A percentile compares a stretch with the other conserved stretches of the same genome.
Evolutionary conservation across 352 stramenopile genomes (phyloP).

Genomic region (Phytophthora kernoviae): DNA sequence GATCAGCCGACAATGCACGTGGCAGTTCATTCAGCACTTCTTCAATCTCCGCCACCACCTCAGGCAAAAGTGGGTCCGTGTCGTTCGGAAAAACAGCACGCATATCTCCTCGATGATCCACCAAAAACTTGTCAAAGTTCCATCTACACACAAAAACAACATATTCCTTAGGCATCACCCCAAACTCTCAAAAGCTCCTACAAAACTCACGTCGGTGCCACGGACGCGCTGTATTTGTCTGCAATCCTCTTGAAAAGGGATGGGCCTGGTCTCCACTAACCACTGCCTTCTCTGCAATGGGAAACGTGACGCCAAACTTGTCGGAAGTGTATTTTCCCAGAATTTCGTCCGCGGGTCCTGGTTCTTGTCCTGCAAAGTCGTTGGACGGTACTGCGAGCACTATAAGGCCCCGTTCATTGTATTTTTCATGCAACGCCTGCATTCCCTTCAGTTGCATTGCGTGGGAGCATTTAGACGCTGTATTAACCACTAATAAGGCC

Average conservation of each 20-base stretch:
- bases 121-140: conserved; percentile 87
- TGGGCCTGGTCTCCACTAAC: conserved; percentile 59
- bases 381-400: conserved; percentile 72
- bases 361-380: conserved; percentile 69
- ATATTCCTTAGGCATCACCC: background rate
- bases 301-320: conserved; percentile 54
- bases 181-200: conserved; percentile 2
- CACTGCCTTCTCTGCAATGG: conserved; percentile 49
- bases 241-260: conserved; percentile 66
- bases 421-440: conserved; percentile 58
- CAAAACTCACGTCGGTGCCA: conserved; percentile 54
- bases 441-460: conserved; percentile 56
- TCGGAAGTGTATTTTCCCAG: conserved; percentile 40
- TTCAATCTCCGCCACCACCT: conserved; percentile 71
- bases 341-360: conserved; percentile 48
- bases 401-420: conserved; percentile 45
- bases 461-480: conserved; percentile 61
- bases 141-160: conserved; percentile 30
- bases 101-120: conserved; percentile 66
- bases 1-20: conserved; percentile 9
- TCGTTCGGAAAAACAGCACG: conserved; percentile 75
- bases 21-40: conserved; percentile 59
- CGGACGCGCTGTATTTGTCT: conserved; percentile 63
- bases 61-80: conserved; percentile 61
- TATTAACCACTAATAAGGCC: conserved; percentile 72